phyloP scores from a whole-genome alignment of 2,329 filamentous ascomycete genomes.

The Thielaviopsis ethacetica region DNA sequence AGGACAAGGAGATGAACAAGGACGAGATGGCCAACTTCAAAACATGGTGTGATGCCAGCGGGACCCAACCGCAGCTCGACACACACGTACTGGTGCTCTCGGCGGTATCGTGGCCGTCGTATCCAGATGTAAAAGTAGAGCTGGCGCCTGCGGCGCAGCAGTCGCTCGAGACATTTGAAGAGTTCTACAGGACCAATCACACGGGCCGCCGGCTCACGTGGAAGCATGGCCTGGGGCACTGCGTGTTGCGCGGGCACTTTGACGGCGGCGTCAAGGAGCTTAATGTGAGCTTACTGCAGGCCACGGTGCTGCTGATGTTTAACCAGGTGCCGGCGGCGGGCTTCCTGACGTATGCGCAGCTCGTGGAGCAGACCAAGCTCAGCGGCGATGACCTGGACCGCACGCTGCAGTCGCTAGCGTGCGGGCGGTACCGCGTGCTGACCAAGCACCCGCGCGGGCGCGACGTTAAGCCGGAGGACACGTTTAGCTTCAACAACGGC shows the following conservation, averaged over 20 bases:
- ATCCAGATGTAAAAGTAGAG: constrained; percentile 55
- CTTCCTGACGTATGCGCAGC: constrained; percentile 56
- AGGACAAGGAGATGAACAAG: constrained; percentile 82
- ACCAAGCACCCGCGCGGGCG: constrained; percentile 70
- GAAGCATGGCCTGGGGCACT: constrained; percentile 89
- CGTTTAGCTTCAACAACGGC: constrained; percentile 61
- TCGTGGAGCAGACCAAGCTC: constrained; percentile 58
- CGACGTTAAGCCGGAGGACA: constrained; percentile 64
- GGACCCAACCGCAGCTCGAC: constrained; percentile 35
- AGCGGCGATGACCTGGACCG: constrained; percentile 65
- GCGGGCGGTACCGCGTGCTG: constrained; percentile 72
- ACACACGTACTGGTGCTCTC: constrained; percentile 83
- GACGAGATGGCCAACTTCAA: constrained; percentile 81
- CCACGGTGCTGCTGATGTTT: constrained; percentile 78
- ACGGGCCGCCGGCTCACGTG: constrained; percentile 73
- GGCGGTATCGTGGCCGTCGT: constrained; percentile 81
- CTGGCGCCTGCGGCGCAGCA: constrained; percentile 59
- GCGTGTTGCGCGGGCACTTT: constrained; percentile 68
- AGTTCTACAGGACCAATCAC: constrained; percentile 79
- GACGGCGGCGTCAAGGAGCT: constrained; percentile 71
- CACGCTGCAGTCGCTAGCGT: constrained; percentile 88
- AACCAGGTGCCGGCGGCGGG: constrained; percentile 41
- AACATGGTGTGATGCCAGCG: constrained; percentile 35
- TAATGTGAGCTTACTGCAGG: constrained; percentile 81
- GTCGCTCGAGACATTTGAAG: constrained; percentile 68